phyloP scores from a whole-genome alignment of 2,329 filamentous ascomycete species.

The Epichloe aotearoae region DNA sequence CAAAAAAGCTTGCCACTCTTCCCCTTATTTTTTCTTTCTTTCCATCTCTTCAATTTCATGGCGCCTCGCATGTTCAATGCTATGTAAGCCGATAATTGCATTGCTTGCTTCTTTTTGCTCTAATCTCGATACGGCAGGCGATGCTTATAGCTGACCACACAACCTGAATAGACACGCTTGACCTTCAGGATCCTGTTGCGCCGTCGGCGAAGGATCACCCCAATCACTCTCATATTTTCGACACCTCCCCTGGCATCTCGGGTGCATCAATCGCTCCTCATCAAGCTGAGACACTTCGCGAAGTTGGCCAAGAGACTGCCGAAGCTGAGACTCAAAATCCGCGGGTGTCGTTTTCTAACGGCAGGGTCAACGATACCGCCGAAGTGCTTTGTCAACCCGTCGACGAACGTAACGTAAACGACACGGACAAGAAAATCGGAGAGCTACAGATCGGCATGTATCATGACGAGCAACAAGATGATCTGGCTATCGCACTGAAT shows the following conservation, averaged over 20 bases:
- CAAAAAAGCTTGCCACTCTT: background rate
- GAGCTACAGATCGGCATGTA: slow-evolving; percentile 20
- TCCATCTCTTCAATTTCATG: background rate
- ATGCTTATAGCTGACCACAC: slow-evolving; percentile 4
- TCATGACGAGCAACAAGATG: slow-evolving; percentile 34
- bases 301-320: slow-evolving; percentile 62
- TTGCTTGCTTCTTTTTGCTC: background rate
- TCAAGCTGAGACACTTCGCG: slow-evolving; percentile 72
- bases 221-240: slow-evolving; percentile 9
- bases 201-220: slow-evolving; percentile 77
- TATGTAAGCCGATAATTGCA: background rate
- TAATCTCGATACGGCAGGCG: background rate
- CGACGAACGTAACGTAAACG: slow-evolving; percentile 28
- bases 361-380: slow-evolving; percentile 28
- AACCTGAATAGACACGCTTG: slow-evolving; percentile 62
- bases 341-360: slow-evolving; percentile 39
- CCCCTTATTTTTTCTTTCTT: background rate
- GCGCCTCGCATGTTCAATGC: background rate
- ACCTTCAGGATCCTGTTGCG: slow-evolving; percentile 72
- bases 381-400: slow-evolving; percentile 27
- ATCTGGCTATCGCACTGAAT: slow-evolving; percentile 48
- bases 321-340: slow-evolving; percentile 58
- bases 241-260: slow-evolving; percentile 32
- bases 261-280: slow-evolving; percentile 53
- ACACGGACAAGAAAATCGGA: slow-evolving; percentile 5